These are phyloP conservation scores for Talaromyces amestolkiae DNA, from an alignment of 2,329 filamentous ascomycete genomes.

Conservation along the genomic window DNA sequence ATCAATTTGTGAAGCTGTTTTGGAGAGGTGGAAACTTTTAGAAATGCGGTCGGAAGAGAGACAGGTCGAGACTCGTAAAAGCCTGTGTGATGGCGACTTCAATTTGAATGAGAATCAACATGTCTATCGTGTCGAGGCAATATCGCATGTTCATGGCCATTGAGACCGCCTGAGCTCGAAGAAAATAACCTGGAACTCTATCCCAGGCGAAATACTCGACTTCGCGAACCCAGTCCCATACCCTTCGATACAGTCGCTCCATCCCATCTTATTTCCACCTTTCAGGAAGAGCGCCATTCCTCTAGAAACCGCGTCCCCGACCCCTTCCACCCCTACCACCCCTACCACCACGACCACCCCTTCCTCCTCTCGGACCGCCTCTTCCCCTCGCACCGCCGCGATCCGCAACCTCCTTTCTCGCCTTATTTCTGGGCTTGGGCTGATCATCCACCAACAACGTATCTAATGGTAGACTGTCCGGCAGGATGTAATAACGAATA, in stretches of 20 bases:
- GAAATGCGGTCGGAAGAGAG: background rate
- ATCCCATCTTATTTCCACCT: too few relatives aligned
- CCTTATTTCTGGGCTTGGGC: constrained; percentile 99
- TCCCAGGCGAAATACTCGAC: background rate
- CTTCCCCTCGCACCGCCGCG: constrained; percentile 49
- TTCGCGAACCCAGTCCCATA: too few relatives aligned
- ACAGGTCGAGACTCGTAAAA: background rate
- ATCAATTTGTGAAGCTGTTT: background rate
- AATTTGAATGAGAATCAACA: background rate
- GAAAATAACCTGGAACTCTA: background rate
- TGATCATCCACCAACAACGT: constrained; percentile 94
- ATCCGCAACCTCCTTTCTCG: constrained; percentile 76
- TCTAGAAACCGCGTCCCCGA: constrained; percentile 47
- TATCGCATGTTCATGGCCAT: background rate
- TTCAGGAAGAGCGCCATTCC: background rate
- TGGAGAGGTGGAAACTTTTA: too few relatives aligned
- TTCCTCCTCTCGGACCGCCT: constrained; percentile 37
- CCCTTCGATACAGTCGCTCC: too few relatives aligned
- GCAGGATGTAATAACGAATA: constrained; percentile 94
- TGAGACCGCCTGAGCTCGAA: background rate
- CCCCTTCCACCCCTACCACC: constrained; percentile 36
- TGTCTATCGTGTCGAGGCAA: background rate
- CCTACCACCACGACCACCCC: constrained; percentile 22
- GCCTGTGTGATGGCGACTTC: background rate
- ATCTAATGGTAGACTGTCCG: constrained; percentile 90